Conservation (phyloP, 345 rosid genomes). For the Mallotus nudiflorus region DNA sequence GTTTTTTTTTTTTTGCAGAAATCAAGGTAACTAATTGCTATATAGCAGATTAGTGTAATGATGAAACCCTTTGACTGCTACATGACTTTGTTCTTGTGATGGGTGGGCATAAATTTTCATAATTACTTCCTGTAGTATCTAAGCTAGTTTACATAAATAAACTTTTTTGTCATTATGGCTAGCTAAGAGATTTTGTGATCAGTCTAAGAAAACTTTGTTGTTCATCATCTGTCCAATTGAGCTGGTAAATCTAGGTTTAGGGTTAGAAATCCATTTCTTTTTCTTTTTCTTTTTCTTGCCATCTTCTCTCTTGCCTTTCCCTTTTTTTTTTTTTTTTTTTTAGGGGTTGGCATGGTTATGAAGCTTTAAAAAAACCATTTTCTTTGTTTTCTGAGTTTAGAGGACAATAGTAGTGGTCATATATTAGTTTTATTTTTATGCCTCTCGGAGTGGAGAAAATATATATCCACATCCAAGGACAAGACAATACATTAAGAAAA, state of each 20-base stretch:
- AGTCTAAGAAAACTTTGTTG: neutral
- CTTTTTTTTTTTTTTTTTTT: too few species aligned
- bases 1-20: conserved; percentile 22
- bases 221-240: conserved; percentile 3
- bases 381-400: too few species aligned
- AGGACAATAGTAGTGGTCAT: too few species aligned
- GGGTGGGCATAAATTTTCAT: too few species aligned
- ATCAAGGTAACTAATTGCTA: conserved; percentile 18
- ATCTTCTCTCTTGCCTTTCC: neutral
- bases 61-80: conserved; percentile 51
- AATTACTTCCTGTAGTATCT: neutral
- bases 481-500: too few species aligned
- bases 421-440: too few species aligned
- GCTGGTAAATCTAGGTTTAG: neutral
- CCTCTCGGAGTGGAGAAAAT: too few species aligned
- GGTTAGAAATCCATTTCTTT: neutral
- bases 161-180: neutral
- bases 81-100: neutral
- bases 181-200: neutral
- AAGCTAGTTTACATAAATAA: neutral
- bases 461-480: too few species aligned
- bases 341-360: too few species aligned
- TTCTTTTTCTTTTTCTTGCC: neutral
- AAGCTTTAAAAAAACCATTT: too few species aligned
- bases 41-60: conserved; percentile 60